These are phyloP conservation scores for Wickerhamiella vanderwaltii DNA, from an alignment of 805 yeast species.

Conservation along the genomic window DNA sequence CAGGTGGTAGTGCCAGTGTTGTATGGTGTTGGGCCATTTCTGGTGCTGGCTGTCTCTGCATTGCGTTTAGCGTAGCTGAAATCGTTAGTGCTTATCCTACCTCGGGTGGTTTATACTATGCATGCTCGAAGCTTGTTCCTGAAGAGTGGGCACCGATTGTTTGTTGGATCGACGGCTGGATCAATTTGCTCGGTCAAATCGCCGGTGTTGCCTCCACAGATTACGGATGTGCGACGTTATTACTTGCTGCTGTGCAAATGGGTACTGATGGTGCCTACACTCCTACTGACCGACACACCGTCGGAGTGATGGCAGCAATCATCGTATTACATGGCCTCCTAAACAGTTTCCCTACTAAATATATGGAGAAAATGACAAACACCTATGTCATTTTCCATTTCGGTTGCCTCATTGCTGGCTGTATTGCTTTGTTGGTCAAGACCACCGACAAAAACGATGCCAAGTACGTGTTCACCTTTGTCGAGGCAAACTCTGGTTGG, in stretches of 20 bases:
- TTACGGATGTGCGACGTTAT: slow-evolving; percentile 27
- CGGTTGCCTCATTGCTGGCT: slow-evolving; percentile 38
- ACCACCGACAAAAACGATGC: slow-evolving; percentile 38
- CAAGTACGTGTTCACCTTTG: slow-evolving; percentile 36
- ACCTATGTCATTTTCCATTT: slow-evolving; percentile 40
- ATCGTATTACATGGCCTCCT: slow-evolving; percentile 37
- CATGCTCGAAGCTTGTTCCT: slow-evolving; percentile 27
- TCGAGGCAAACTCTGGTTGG: slow-evolving; percentile 42
- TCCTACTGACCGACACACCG: slow-evolving; percentile 24
- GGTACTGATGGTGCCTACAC: slow-evolving; percentile 24
- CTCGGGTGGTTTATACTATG: slow-evolving; percentile 63
- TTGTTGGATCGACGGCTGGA: slow-evolving; percentile 45
- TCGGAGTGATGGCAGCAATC: slow-evolving; percentile 32
- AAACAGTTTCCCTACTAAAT: slow-evolving; percentile 42
- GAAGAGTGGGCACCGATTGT: slow-evolving; percentile 37
- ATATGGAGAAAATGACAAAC: slow-evolving; percentile 40
- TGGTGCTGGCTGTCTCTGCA: slow-evolving; percentile 40
- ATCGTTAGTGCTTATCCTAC: slow-evolving; percentile 62
- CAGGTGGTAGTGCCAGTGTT: slow-evolving; percentile 52
- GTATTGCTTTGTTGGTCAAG: slow-evolving; percentile 42
- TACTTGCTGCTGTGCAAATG: slow-evolving; percentile 29
- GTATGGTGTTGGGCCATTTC: slow-evolving; percentile 55
- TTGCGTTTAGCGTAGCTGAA: slow-evolving; percentile 52
- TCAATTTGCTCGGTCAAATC: slow-evolving; percentile 32
- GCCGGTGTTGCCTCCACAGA: slow-evolving; percentile 29